Base-by-base conservation (phyloP, 2,329 filamentous ascomycete species). In the Pseudogymnoascus sp. region DNA sequence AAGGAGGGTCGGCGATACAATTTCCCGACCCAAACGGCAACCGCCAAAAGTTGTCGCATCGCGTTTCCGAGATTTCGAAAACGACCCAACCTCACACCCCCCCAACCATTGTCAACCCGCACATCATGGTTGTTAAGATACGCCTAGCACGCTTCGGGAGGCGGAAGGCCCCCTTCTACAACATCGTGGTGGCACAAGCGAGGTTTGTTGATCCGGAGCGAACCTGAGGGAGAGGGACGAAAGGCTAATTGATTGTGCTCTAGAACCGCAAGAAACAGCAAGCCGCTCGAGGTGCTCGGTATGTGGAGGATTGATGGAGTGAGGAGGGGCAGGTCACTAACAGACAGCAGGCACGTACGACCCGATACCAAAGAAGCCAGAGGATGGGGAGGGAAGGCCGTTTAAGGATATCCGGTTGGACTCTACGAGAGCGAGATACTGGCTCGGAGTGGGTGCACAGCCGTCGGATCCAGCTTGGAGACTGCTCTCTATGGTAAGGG, bases 391-490 rank as follows among this genome's bases (percentile, higher is more conserved):
- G n/a, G 84, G 85, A 15, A 84, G 85, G 62, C 82, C 89, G 61
- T 90, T 89, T 78, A 99, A 99, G 76, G 92, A 97, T 67, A 89
- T 99, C 72, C 87, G 90, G 70, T 81, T 99, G 12, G 94, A 99
- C 74, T 78, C 83, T 6, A 78, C 84, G 66, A 81, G 94, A 63
- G 89, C 93, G 62, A 87, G 88, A 74, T 99, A 99, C 78, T 99
- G 94, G 94, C 81, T 99, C 36, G 94, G 94, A 72, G 93, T 97
- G 3, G 94, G 94, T 1, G 94, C 94, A 61, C 94, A 99, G 77
- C 94, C 94, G 8, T 92, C 89, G 64, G 90, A 97, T 67, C 86
- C 90, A 2, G 90, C 89, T 36, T 96, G 92, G 92, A 82, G 90
- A 72, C 75, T 97, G 69, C 77, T 99, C 68, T 83, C 83, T 61